A percentile compares a stretch with the other conserved stretches of the same genome.
phyloP scores from a whole-genome alignment of 1,284 basidiomycete genomes.

The Cryptococcus sp. region DNA sequence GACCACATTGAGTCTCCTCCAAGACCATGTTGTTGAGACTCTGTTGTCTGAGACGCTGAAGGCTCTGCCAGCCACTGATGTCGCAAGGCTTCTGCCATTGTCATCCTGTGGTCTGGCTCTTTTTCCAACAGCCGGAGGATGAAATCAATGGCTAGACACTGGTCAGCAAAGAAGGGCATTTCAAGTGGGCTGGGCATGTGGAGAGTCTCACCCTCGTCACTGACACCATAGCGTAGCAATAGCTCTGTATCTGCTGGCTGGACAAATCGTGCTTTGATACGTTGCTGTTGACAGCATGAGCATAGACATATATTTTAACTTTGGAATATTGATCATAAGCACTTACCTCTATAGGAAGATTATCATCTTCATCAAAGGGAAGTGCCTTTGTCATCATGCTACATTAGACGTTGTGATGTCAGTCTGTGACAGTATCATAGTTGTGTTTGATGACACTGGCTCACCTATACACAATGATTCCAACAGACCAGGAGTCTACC shows the following conservation, averaged over 20 bases:
- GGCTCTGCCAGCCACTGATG: constrained; percentile 63
- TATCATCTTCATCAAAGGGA: constrained; percentile 49
- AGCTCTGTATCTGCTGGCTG: constrained; percentile 63
- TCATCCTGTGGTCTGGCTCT: constrained; percentile 59
- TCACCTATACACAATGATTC: constrained; percentile 85
- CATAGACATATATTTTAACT: neutral
- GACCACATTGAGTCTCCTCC: constrained; percentile 43
- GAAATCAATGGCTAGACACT: constrained; percentile 54
- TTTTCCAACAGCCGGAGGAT: constrained; percentile 55
- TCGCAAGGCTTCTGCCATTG: constrained; percentile 56
- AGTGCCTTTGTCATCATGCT: constrained; percentile 51
- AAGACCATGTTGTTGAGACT: constrained; percentile 28
- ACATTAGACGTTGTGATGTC: neutral
- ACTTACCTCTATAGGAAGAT: constrained; percentile 37
- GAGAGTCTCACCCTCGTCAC: constrained; percentile 46
- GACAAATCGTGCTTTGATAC: constrained; percentile 58
- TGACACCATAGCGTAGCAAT: constrained; percentile 52
- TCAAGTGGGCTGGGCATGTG: neutral
- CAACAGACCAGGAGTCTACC: constrained; percentile 91
- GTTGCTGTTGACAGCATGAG: constrained; percentile 23
- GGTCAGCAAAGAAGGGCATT: constrained; percentile 25
- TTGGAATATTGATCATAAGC: neutral
- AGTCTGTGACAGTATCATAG: no score
- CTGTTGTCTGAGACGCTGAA: constrained; percentile 29
- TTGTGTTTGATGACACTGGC: constrained; percentile 27